phyloP scores from a whole-genome alignment of 2,329 filamentous ascomycete species.

The Ascomycota sp. region DNA sequence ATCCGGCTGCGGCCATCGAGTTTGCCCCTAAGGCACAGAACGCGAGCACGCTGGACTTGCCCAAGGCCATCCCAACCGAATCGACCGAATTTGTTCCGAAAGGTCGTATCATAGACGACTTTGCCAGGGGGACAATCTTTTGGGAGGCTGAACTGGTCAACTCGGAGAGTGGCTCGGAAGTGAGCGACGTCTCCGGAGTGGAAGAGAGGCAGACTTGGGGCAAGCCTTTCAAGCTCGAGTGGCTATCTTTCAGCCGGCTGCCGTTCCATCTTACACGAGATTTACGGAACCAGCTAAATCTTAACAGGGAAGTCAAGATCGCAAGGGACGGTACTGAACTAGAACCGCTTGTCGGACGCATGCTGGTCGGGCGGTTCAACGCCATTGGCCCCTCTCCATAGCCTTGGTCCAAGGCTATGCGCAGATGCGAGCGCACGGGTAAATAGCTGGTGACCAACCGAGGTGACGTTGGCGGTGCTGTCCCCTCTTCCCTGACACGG shows the following conservation, averaged over 20 bases:
- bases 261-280: constrained; percentile 81
- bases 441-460: constrained; percentile 3
- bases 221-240: constrained; percentile 79
- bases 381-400: constrained; percentile 17
- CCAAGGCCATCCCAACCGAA: constrained; percentile 61
- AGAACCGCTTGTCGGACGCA: constrained; percentile 60
- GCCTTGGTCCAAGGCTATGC: constrained; percentile 18
- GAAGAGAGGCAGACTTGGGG: constrained; percentile 52
- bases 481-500: not conserved
- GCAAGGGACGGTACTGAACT: constrained; percentile 86
- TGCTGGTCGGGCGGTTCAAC: constrained; percentile 63
- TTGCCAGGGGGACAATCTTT: constrained; percentile 84
- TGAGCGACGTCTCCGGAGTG: constrained; percentile 19
- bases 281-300: constrained; percentile 83
- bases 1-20: constrained; percentile 47
- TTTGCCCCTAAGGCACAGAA: constrained; percentile 46
- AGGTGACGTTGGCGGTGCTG: too few relatives aligned
- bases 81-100: constrained; percentile 60
- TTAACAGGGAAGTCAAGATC: constrained; percentile 89
- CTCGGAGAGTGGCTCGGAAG: constrained; percentile 20
- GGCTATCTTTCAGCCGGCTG: constrained; percentile 64
- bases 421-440: constrained; percentile 15
- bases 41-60: constrained; percentile 40
- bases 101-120: constrained; percentile 81
- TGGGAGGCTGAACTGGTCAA: constrained; percentile 66